Conservation (phyloP, 805 yeast genomes). For the Spathaspora boniae region DNA sequence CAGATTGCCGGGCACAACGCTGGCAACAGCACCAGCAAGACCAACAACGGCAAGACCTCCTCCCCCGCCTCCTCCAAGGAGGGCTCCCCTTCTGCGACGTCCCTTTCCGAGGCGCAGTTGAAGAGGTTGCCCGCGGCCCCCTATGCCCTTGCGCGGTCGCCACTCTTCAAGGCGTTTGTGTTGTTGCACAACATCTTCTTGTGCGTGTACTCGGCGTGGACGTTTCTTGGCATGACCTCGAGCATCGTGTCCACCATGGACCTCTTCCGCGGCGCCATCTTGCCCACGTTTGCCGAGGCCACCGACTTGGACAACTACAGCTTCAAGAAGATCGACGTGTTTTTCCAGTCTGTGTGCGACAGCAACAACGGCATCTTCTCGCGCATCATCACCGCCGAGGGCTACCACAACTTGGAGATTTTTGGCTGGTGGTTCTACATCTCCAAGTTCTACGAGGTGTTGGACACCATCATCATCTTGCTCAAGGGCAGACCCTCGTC, state of each 20-base stretch:
- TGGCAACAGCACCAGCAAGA: constrained; percentile 13
- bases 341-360: constrained; percentile 64
- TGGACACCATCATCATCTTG: constrained; percentile 65
- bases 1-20: constrained; percentile 34
- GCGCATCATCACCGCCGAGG: constrained; percentile 11
- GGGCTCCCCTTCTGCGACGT: not conserved
- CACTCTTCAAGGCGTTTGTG: constrained; percentile 51
- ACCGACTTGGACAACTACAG: constrained; percentile 2
- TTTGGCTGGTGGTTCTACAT: constrained; percentile 67
- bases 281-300: constrained; percentile 7
- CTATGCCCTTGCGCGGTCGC: constrained; percentile 40
- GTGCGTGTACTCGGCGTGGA: constrained; percentile 68
- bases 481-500: constrained; percentile 67
- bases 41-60: constrained; percentile 3
- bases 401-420: constrained; percentile 41
- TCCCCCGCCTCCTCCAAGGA: not conserved
- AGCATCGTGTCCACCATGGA: constrained; percentile 44
- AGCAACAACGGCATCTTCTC: constrained; percentile 56
- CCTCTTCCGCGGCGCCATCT: constrained; percentile 15
- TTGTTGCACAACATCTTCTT: constrained; percentile 57
- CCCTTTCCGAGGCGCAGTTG: constrained; percentile 15
- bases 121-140: constrained; percentile 54
- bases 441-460: constrained; percentile 67
- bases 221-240: constrained; percentile 60
- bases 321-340: constrained; percentile 26